Conservation (phyloP, 2,329 filamentous ascomycete species). For the Xylaria sp. region DNA sequence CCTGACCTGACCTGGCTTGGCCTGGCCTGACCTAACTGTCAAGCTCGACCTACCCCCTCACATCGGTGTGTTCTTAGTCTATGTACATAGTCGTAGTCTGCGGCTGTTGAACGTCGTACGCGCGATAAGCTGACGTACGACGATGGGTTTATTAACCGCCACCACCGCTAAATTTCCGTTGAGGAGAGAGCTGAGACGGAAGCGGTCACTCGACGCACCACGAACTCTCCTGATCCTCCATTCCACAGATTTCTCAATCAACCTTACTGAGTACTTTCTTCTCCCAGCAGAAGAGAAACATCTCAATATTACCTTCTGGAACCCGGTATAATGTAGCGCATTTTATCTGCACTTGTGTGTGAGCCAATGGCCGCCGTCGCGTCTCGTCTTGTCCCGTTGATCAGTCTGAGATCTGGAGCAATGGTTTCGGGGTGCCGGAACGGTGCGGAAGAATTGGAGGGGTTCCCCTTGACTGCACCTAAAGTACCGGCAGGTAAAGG, state of each 20-base stretch:
- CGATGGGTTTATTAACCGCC: slow-evolving; percentile 22
- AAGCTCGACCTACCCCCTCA: slow-evolving; percentile 18
- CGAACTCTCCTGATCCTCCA: background rate
- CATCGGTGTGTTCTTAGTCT: slow-evolving; percentile 20
- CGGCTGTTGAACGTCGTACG: background rate
- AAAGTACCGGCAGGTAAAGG: background rate
- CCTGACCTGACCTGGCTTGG: background rate
- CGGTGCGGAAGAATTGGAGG: slow-evolving; percentile 29
- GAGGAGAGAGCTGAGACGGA: background rate
- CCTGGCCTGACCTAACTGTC: background rate
- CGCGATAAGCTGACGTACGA: slow-evolving; percentile 29
- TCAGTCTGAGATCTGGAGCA: slow-evolving; percentile 22
- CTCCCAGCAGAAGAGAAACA: background rate
- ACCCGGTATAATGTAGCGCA: background rate
- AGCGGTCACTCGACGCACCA: background rate
- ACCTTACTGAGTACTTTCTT: background rate
- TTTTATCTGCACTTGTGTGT: background rate
- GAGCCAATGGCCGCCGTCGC: background rate
- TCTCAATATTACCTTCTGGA: background rate
- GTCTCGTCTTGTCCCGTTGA: slow-evolving; percentile 11
- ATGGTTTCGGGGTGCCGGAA: slow-evolving; percentile 33
- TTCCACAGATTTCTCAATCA: background rate
- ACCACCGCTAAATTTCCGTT: slow-evolving; percentile 8
- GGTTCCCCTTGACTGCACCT: background rate
- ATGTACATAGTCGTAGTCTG: background rate